phyloP scores from a whole-genome alignment of 371 early-diverging fungal genomes.

The Rhizopus stolonifer region DNA sequence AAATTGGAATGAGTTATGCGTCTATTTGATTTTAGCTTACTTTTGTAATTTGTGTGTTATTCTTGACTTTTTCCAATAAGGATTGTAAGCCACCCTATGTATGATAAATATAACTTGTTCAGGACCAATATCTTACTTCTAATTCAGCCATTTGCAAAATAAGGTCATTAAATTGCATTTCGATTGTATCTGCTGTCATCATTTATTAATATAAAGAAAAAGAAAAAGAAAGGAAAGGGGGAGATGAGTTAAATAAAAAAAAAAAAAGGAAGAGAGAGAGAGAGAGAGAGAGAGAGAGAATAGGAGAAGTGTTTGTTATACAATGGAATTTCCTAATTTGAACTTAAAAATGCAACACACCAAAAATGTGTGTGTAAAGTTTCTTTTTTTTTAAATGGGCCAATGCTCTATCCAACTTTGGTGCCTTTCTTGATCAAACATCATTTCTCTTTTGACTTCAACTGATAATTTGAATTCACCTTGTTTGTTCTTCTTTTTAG shows the following conservation, averaged over 20 bases:
- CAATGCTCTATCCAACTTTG: constrained; percentile 26
- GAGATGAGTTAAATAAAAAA: neutral
- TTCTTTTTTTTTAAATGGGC: constrained; percentile 10
- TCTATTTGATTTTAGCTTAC: too few relatives aligned
- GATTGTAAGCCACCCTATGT: constrained; percentile 25
- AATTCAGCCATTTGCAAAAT: constrained; percentile 28
- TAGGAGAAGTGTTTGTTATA: neutral
- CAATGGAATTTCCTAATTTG: neutral
- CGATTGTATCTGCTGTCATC: constrained; percentile 18
- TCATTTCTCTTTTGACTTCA: constrained; percentile 28
- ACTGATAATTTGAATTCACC: constrained; percentile 27
- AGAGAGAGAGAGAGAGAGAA: constrained; percentile 1
- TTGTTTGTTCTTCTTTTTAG: neutral
- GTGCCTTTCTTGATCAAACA: constrained; percentile 32
- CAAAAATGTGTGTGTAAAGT: neutral
- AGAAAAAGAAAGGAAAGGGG: constrained; percentile 7
- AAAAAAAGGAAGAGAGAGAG: constrained; percentile 2
- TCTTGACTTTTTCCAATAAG: constrained; percentile 26
- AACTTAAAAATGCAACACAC: constrained; percentile 2
- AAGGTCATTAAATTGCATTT: constrained; percentile 14
- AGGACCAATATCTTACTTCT: constrained; percentile 10
- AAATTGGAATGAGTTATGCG: too few relatives aligned
- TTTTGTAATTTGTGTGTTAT: constrained; percentile 24
- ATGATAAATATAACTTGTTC: neutral
- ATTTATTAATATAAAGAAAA: constrained; percentile 7